Evolutionary conservation across 1,284 basidiomycete genomes (phyloP).

Genomic region (Heliocybe sulcata): DNA sequence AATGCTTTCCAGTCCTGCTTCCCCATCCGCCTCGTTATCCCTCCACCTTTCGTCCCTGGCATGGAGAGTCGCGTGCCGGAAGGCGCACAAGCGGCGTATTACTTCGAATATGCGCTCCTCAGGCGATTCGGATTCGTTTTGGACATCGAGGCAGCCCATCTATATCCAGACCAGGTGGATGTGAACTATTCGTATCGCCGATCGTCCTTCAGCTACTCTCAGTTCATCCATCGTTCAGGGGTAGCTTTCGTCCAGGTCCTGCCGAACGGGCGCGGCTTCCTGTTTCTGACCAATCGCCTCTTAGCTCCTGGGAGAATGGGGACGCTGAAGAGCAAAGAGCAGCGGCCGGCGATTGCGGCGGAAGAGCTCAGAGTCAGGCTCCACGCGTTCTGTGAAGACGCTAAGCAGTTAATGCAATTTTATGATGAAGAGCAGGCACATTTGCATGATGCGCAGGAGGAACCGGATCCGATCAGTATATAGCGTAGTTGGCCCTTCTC

Average conservation of each 20-base stretch:
- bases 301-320: slow-evolving; percentile 63
- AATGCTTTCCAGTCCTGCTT: slow-evolving; percentile 89
- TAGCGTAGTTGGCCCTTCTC: not conserved
- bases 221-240: slow-evolving; percentile 86
- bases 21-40: slow-evolving; percentile 66
- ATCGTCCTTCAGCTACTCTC: slow-evolving; percentile 70
- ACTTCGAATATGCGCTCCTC: slow-evolving; percentile 79
- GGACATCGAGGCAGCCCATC: slow-evolving; percentile 74
- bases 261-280: slow-evolving; percentile 72
- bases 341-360: slow-evolving; percentile 39
- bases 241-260: slow-evolving; percentile 83
- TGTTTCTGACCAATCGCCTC: slow-evolving; percentile 84
- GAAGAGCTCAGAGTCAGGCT: slow-evolving; percentile 57
- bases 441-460: slow-evolving; percentile 43
- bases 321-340: slow-evolving; percentile 42
- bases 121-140: slow-evolving; percentile 77
- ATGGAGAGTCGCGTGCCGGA: slow-evolving; percentile 63
- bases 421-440: slow-evolving; percentile 66
- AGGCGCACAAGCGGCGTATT: slow-evolving; percentile 54
- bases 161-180: slow-evolving; percentile 75
- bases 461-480: slow-evolving; percentile 52
- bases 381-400: slow-evolving; percentile 61
- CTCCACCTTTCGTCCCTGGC: slow-evolving; percentile 68
- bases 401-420: slow-evolving; percentile 46
- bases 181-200: slow-evolving; percentile 88